Conservation (phyloP, 2,329 filamentous ascomycete species). For the Apiospora hydei region DNA sequence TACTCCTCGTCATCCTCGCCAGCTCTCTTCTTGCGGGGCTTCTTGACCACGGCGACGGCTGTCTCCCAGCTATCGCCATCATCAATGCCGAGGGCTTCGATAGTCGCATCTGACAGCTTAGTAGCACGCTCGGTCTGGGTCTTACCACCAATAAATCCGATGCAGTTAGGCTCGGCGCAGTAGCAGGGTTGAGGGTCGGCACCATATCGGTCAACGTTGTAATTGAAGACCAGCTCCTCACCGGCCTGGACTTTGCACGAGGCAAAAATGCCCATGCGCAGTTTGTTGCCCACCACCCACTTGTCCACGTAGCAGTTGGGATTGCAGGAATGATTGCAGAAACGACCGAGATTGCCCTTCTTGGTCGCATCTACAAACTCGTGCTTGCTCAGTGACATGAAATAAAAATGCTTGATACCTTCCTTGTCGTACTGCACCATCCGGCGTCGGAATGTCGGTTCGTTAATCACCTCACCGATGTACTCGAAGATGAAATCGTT, state of each 20-base stretch:
- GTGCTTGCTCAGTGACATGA: conserved; percentile 96
- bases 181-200: conserved; percentile 97
- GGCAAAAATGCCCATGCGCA: conserved; percentile 99
- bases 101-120: conserved; percentile 86
- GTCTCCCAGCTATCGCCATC: conserved; percentile 93
- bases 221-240: conserved; percentile 98
- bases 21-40: conserved; percentile 89
- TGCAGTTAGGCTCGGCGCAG: conserved; percentile 92
- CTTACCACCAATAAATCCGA: conserved; percentile 95
- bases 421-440: conserved; percentile 95
- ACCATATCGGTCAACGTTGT: conserved; percentile 98
- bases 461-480: conserved; percentile 97
- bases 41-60: conserved; percentile 75
- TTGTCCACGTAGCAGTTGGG: conserved; percentile 99
- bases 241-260: conserved; percentile 83
- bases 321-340: conserved; percentile 99
- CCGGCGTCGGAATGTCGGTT: conserved; percentile 84
- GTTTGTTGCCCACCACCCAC: conserved; percentile 96
- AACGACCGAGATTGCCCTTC: conserved; percentile 92
- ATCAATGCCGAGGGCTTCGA: conserved; percentile 95
- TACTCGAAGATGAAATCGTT: conserved; percentile 98
- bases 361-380: conserved; percentile 98
- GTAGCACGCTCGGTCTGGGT: conserved; percentile 96
- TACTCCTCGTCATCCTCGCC: conserved; percentile 96
- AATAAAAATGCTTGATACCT: conserved; percentile 99